Evolutionary conservation across 306 rosid species (phyloP).

Genomic region (Ammopiptanthus mongolicus): DNA sequence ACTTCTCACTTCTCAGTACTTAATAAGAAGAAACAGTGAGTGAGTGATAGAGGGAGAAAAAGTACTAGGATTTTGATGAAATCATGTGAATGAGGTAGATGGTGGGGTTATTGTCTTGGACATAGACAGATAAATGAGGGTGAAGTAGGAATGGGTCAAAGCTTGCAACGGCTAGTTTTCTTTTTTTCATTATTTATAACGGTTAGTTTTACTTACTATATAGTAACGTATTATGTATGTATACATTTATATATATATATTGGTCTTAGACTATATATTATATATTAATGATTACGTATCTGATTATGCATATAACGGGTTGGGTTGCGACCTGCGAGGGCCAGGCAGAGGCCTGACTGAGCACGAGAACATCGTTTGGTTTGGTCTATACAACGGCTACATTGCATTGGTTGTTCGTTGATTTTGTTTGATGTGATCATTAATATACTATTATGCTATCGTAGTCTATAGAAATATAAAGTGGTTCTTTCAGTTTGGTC

Average conservation of each 20-base stretch:
- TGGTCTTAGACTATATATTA: background rate
- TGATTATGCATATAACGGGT: constrained; percentile 33
- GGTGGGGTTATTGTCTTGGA: constrained; percentile 19
- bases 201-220: constrained; percentile 54
- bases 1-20: background rate
- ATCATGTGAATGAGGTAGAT: constrained; percentile 28
- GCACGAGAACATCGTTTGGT: background rate
- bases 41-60: background rate
- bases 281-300: background rate
- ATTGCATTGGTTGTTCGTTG: background rate
- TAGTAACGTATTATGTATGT: background rate
- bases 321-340: constrained; percentile 10
- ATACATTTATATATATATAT: too few species aligned
- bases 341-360: background rate
- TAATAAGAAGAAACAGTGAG: background rate
- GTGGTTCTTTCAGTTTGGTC: too few species aligned
- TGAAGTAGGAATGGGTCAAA: constrained; percentile 43
- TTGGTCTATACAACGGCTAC: constrained; percentile 49
- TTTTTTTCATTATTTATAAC: constrained; percentile 41
- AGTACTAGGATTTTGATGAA: constrained; percentile 5
- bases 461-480: too few species aligned
- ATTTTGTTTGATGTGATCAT: background rate
- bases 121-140: background rate
- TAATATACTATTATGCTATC: too few species aligned
- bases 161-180: background rate